phyloP scores from a whole-genome alignment of 1,139 yeast genomes.

The Suhomyces chickasaworum region DNA sequence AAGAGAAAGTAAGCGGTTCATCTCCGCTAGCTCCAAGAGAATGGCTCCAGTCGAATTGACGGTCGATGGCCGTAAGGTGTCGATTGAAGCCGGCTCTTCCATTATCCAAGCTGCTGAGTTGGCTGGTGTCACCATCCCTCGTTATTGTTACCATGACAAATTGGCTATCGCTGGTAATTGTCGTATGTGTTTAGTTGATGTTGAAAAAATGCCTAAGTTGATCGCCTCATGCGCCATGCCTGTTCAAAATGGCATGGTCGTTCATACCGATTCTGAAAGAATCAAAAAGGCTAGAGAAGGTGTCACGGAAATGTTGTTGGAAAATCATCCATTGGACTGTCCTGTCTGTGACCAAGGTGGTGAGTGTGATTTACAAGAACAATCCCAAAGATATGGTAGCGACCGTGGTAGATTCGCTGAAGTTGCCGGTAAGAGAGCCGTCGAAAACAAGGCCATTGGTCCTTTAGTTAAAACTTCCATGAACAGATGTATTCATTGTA shows the following conservation, averaged over 20 bases:
- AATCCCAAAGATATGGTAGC: conserved; percentile 78
- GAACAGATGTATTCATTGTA: conserved; percentile 94
- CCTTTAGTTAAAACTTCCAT: conserved; percentile 87
- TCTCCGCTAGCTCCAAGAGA: conserved; percentile 29
- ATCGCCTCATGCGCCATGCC: conserved; percentile 94
- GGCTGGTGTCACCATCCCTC: conserved; percentile 85
- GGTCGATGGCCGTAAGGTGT: conserved; percentile 75
- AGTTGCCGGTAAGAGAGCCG: conserved; percentile 84
- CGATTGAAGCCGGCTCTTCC: conserved; percentile 84
- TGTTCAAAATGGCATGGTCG: conserved; percentile 86
- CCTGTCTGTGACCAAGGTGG: conserved; percentile 96
- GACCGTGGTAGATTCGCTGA: conserved; percentile 87
- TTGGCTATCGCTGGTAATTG: conserved; percentile 94
- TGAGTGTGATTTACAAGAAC: conserved; percentile 91
- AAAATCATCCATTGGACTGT: conserved; percentile 91
- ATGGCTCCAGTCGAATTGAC: conserved; percentile 70
- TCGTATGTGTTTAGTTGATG: conserved; percentile 91
- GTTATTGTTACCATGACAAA: conserved; percentile 91
- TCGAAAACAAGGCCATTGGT: conserved; percentile 87
- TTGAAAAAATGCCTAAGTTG: conserved; percentile 87
- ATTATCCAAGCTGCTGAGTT: conserved; percentile 90
- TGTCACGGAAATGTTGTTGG: conserved; percentile 84
- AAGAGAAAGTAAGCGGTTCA: conserved; percentile 32
- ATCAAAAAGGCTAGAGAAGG: conserved; percentile 87
- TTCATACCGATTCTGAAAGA: conserved; percentile 77